A percentile compares a stretch with the other conserved stretches of the same genome.
These are phyloP conservation scores for Xanthoconium separans DNA, from an alignment of 1,284 basidiomycete genomes.

Conservation along the genomic window DNA sequence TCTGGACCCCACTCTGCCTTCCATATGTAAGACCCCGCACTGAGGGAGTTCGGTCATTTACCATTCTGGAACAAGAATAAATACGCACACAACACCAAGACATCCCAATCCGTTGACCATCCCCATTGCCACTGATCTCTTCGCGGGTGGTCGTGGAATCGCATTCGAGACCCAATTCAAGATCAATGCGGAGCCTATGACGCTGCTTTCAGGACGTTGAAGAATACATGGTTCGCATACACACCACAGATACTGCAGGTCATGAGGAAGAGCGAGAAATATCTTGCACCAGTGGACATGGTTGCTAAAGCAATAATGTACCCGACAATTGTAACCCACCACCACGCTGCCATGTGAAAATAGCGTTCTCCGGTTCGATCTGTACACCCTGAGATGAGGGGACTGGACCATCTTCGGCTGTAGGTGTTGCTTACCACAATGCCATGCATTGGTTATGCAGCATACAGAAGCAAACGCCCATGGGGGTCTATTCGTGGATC, in stretches of 20 bases:
- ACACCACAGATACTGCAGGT: constrained; percentile 52
- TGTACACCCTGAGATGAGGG: constrained; percentile 16
- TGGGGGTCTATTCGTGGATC: constrained; percentile 47
- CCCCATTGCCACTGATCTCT: constrained; percentile 47
- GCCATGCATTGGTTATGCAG: constrained; percentile 61
- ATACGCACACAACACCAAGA: constrained; percentile 31
- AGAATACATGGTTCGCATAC: constrained; percentile 14
- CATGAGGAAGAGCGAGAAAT: constrained; percentile 68
- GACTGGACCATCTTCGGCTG: background rate
- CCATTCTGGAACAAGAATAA: background rate
- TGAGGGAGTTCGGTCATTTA: constrained; percentile 14
- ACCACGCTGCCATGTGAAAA: constrained; percentile 62
- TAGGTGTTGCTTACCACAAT: constrained; percentile 49
- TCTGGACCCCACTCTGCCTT: constrained; percentile 47
- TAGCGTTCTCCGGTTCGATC: constrained; percentile 65
- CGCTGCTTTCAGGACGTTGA: background rate
- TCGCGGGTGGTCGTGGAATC: constrained; percentile 63
- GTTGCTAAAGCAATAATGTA: constrained; percentile 63
- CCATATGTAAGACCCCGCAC: constrained; percentile 55
- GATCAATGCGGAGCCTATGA: constrained; percentile 55
- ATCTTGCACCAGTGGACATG: constrained; percentile 52
- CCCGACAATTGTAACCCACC: constrained; percentile 62
- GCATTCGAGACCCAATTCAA: constrained; percentile 64
- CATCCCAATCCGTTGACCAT: constrained; percentile 34
- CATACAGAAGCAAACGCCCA: constrained; percentile 31